Conservation (phyloP, 768 basidiomycete genomes). For the Phallus indusiatus region DNA sequence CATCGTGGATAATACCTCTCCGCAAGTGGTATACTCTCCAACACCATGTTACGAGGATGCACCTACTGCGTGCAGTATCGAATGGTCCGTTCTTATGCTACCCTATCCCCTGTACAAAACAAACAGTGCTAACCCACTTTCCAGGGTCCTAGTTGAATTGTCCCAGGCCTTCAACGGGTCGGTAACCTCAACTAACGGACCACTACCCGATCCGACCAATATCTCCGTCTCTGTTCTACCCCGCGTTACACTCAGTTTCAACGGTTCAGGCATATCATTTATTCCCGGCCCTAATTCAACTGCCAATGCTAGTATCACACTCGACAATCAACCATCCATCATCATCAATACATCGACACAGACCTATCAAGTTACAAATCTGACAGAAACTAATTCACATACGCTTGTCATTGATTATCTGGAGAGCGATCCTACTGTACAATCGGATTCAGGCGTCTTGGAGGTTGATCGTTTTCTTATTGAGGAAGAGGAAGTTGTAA, state of each 20-base stretch:
- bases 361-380: background rate
- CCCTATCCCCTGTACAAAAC: background rate
- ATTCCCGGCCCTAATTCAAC: slow-evolving; percentile 1
- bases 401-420: background rate
- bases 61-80: background rate
- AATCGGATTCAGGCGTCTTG: background rate
- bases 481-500: background rate
- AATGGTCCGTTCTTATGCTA: background rate
- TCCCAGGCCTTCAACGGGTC: background rate
- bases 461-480: background rate
- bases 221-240: background rate
- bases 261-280: slow-evolving; percentile 1
- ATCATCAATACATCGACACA: background rate
- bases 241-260: slow-evolving; percentile 4
- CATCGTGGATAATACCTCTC: slow-evolving; percentile 5
- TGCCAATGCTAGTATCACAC: background rate
- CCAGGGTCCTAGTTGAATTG: background rate
- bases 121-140: background rate
- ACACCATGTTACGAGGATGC: background rate
- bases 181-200: background rate
- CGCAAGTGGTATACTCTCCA: slow-evolving; percentile 7
- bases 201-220: background rate
- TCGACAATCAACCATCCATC: slow-evolving; percentile 5
- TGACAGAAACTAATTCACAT: background rate
- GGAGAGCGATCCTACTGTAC: background rate